phyloP scores from a whole-genome alignment of 1,284 basidiomycete species.

The Ustilago tritici region DNA sequence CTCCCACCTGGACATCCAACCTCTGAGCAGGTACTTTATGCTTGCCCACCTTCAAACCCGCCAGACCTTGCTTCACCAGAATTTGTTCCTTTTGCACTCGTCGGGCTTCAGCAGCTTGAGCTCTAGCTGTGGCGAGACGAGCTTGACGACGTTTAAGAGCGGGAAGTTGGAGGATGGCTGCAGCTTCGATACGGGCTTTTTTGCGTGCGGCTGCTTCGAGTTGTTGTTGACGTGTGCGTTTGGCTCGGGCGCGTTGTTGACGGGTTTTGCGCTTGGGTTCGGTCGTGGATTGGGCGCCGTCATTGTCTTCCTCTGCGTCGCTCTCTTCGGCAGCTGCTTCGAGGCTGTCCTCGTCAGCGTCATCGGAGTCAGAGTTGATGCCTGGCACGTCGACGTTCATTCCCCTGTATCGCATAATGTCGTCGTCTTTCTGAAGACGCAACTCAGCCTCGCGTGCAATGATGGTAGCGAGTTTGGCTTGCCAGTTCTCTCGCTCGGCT shows the following conservation, averaged over 20 bases:
- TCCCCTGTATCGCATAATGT: slow-evolving; percentile 37
- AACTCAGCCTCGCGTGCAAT: slow-evolving; percentile 40
- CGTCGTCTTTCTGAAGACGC: slow-evolving; percentile 26
- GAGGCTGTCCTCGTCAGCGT: slow-evolving; percentile 12
- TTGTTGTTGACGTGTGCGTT: slow-evolving; percentile 29
- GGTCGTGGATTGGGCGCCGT: slow-evolving; percentile 1
- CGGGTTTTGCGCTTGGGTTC: slow-evolving; percentile 58
- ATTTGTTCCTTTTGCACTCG: slow-evolving; percentile 36
- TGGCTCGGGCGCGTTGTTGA: slow-evolving; percentile 50
- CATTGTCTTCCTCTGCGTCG: slow-evolving; percentile 9
- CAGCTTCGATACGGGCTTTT: slow-evolving; percentile 44
- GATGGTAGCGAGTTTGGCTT: slow-evolving; percentile 32
- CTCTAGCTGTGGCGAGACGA: slow-evolving; percentile 26
- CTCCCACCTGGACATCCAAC: slow-evolving; percentile 85
- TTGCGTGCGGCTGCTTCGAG: slow-evolving; percentile 34
- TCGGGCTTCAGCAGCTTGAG: slow-evolving; percentile 35
- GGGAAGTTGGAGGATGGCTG: slow-evolving; percentile 47
- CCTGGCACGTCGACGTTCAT: slow-evolving; percentile 46
- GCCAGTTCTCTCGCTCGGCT: slow-evolving; percentile 29
- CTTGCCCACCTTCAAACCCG: slow-evolving; percentile 54
- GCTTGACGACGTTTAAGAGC: slow-evolving; percentile 36
- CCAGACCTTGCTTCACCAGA: slow-evolving; percentile 45
- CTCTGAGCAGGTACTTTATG: slow-evolving; percentile 40
- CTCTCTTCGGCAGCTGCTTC: neutral
- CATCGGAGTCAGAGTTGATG: slow-evolving; percentile 18